These are phyloP conservation scores for Groenewaldozyma auringiensis DNA, from an alignment of 1,139 yeast species.

Conservation along the genomic window DNA sequence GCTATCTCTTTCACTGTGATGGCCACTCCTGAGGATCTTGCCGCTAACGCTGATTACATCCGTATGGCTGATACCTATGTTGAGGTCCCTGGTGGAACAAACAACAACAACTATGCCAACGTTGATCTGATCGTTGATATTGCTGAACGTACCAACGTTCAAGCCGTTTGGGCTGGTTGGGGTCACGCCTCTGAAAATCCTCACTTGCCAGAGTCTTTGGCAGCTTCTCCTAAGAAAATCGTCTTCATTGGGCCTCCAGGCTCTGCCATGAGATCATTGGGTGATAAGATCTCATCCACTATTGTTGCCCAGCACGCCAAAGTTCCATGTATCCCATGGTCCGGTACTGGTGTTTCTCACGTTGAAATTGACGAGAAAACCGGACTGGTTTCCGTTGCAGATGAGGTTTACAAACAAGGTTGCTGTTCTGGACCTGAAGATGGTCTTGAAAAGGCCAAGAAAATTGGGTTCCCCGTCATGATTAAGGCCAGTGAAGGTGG, in stretches of 20 bases:
- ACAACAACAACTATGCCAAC: slow-evolving; percentile 95
- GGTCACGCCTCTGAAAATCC: slow-evolving; percentile 99
- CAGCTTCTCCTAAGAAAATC: slow-evolving; percentile 80
- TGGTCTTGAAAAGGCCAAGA: slow-evolving; percentile 72
- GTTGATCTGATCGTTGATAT: slow-evolving; percentile 94
- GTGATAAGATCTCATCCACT: slow-evolving; percentile 95
- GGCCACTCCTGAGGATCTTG: slow-evolving; percentile 99
- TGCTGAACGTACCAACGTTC: slow-evolving; percentile 93
- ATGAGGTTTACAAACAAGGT: slow-evolving; percentile 74
- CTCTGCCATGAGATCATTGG: slow-evolving; percentile 97
- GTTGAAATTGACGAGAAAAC: slow-evolving; percentile 61
- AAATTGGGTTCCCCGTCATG: slow-evolving; percentile 95
- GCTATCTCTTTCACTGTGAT: slow-evolving; percentile 91
- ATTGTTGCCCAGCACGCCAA: slow-evolving; percentile 97
- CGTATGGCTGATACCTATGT: slow-evolving; percentile 99
- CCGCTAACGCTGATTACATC: slow-evolving; percentile 94
- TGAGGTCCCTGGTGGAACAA: slow-evolving; percentile 98
- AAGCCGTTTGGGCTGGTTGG: slow-evolving; percentile 99
- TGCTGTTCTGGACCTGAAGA: slow-evolving; percentile 83
- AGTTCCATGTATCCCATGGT: slow-evolving; percentile 99
- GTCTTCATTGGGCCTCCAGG: slow-evolving; percentile 98
- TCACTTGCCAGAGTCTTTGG: slow-evolving; percentile 81
- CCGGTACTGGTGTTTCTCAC: slow-evolving; percentile 91
- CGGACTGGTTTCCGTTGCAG: slow-evolving; percentile 82
- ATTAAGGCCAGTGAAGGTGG: slow-evolving; percentile 98